These are phyloP conservation scores for Candida sonorensis DNA, from an alignment of 805 yeast genomes.

Conservation along the genomic window DNA sequence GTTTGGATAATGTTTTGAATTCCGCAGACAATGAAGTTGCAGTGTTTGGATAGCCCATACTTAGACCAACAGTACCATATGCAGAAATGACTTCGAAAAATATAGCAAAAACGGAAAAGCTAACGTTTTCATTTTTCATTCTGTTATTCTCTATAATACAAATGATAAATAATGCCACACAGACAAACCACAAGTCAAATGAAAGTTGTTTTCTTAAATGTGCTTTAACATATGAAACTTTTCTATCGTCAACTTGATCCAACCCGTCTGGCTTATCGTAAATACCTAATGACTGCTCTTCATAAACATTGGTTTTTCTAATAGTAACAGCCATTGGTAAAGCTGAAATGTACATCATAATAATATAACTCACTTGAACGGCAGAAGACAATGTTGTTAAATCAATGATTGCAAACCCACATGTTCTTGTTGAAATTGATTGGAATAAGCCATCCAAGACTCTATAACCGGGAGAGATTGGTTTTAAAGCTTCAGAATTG, in stretches of 20 bases:
- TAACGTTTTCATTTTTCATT: constrained; percentile 35
- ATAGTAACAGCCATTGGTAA: constrained; percentile 94
- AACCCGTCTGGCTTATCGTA: constrained; percentile 38
- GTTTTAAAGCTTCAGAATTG: constrained; percentile 41
- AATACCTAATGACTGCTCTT: constrained; percentile 95
- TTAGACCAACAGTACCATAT: constrained; percentile 93
- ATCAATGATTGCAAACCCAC: constrained; percentile 77
- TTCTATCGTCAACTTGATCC: constrained; percentile 33
- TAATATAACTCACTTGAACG: constrained; percentile 84
- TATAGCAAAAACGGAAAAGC: constrained; percentile 62
- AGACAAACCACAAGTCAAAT: constrained; percentile 91
- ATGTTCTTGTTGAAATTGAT: constrained; percentile 89
- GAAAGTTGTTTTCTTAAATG: constrained; percentile 90
- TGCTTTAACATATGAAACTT: constrained; percentile 65
- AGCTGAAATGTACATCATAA: constrained; percentile 98
- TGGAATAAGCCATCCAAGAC: constrained; percentile 82
- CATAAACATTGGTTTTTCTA: constrained; percentile 95
- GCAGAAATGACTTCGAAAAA: constrained; percentile 91
- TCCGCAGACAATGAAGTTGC: constrained; percentile 67
- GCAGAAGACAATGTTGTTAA: constrained; percentile 75
- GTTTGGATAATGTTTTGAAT: constrained; percentile 67
- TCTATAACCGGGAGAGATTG: constrained; percentile 58
- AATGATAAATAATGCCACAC: constrained; percentile 76
- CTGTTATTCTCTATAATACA: constrained; percentile 78
- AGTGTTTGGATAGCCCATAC: constrained; percentile 71